Percentiles rank a stretch among this genome's conserved stretches.
Conservation (phyloP, 2,329 filamentous ascomycete species). For the Penicillium sp. region DNA sequence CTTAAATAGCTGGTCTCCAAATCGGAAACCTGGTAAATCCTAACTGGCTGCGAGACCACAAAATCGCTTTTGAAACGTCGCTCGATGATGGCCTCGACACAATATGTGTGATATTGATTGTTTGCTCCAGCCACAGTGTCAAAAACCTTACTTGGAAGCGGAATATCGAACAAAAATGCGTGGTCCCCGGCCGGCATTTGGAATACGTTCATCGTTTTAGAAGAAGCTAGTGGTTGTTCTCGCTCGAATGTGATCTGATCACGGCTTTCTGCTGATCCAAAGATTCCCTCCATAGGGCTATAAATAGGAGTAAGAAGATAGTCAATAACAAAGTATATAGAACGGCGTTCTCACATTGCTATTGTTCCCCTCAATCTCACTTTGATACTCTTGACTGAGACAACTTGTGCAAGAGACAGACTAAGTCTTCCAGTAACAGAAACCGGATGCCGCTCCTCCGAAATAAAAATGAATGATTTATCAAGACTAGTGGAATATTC, state of each 20-base stretch:
- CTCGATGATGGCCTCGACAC: conserved; percentile 14
- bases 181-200: conserved; percentile 18
- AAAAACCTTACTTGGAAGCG: conserved; percentile 7
- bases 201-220: conserved; percentile 16
- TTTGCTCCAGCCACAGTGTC: conserved; percentile 12
- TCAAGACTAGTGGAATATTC: conserved; percentile 10
- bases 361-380: conserved; percentile 15
- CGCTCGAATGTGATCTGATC: conserved; percentile 14
- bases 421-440: conserved; percentile 14
- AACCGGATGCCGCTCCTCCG: not conserved
- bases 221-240: conserved; percentile 15
- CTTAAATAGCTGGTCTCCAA: not conserved
- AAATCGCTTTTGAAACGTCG: conserved; percentile 14
- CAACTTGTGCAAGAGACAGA: conserved; percentile 5
- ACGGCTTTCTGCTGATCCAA: conserved; percentile 2
- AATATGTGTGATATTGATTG: conserved; percentile 20
- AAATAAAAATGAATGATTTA: conserved; percentile 18
- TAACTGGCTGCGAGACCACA: conserved; percentile 15
- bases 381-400: conserved; percentile 14
- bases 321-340: not conserved
- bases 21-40: conserved; percentile 13
- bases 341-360: conserved; percentile 11
- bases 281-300: not conserved
- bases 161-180: conserved; percentile 20
- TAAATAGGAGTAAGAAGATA: not conserved